A percentile compares a stretch with the other conserved stretches of the same genome.
These are phyloP conservation scores for Phytophthora ohioensis DNA, from an alignment of 352 stramenopile genomes.

Conservation along the genomic window DNA sequence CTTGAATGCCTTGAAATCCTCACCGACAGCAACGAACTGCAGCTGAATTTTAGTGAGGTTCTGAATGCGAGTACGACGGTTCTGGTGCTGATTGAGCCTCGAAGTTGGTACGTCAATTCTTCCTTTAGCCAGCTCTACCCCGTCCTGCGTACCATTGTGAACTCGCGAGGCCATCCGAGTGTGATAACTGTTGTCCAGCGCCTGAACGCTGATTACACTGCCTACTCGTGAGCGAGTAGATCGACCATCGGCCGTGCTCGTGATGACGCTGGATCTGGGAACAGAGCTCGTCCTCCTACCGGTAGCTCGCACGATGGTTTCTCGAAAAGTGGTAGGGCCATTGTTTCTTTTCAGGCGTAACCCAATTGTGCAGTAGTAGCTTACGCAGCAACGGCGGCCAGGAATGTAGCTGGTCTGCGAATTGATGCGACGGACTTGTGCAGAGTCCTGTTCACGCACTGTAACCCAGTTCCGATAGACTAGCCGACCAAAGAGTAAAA, in stretches of 20 bases:
- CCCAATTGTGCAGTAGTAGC: conserved; percentile 40
- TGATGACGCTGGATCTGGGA: conserved; percentile 1
- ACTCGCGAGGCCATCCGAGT: neutral
- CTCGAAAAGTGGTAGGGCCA: neutral
- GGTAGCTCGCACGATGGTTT: neutral
- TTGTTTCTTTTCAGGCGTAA: conserved; percentile 17
- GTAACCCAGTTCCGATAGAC: conserved; percentile 40
- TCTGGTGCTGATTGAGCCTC: neutral
- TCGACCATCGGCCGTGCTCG: neutral
- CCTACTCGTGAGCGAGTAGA: conserved; percentile 17
- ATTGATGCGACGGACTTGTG: conserved; percentile 14
- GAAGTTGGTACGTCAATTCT: neutral
- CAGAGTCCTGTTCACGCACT: conserved; percentile 15
- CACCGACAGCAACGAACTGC: conserved; percentile 15
- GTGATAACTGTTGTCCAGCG: conserved; percentile 22
- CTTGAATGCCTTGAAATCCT: conserved; percentile 22
- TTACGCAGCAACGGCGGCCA: conserved; percentile 32
- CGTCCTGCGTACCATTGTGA: neutral
- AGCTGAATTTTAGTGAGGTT: conserved; percentile 26
- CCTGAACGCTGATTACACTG: conserved; percentile 32
- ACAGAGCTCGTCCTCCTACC: conserved; percentile 11
- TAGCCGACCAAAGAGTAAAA: conserved; percentile 38
- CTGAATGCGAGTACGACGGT: neutral
- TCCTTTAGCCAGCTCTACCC: neutral
- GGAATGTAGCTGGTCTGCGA: conserved; percentile 23